Evolutionary conservation across 2,329 filamentous ascomycete genomes (phyloP).

Genomic region (Chaetoscypha palmicola): DNA sequence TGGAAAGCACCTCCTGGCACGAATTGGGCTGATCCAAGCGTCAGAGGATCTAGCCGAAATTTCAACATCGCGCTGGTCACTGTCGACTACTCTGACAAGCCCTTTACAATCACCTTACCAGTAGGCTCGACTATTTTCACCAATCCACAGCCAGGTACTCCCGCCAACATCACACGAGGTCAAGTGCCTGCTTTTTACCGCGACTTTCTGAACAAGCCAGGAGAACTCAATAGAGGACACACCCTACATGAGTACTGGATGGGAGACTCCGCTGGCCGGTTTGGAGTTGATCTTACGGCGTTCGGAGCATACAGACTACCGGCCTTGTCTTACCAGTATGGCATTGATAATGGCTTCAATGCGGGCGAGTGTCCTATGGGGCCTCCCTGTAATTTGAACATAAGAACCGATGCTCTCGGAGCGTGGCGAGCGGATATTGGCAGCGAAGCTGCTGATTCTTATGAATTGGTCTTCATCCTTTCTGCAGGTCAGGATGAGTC

Average conservation of each 20-base stretch:
- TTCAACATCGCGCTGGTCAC: slow-evolving; percentile 16
- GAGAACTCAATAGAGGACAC: slow-evolving; percentile 13
- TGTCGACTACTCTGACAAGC: slow-evolving; percentile 10
- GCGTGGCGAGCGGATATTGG: slow-evolving; percentile 14
- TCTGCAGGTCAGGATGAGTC: slow-evolving; percentile 14
- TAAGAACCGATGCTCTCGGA: slow-evolving; percentile 10
- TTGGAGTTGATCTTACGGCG: slow-evolving; percentile 14
- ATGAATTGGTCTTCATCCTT: slow-evolving; percentile 12
- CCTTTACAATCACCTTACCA: slow-evolving; percentile 10
- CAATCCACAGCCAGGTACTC: slow-evolving; percentile 11
- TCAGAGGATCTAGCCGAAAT: slow-evolving; percentile 12
- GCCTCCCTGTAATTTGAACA: slow-evolving; percentile 8
- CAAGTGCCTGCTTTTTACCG: slow-evolving; percentile 11
- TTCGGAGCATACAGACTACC: slow-evolving; percentile 13
- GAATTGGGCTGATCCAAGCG: slow-evolving; percentile 10
- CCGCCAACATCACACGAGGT: slow-evolving; percentile 4
- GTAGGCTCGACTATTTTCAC: slow-evolving; percentile 10
- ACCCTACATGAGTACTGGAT: slow-evolving; percentile 19
- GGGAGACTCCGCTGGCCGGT: slow-evolving; percentile 13
- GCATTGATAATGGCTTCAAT: slow-evolving; percentile 9
- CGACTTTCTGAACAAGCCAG: slow-evolving; percentile 14
- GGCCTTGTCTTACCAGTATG: slow-evolving; percentile 12
- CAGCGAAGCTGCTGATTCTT: slow-evolving; percentile 6
- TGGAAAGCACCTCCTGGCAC: slow-evolving; percentile 13
- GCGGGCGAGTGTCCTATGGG: slow-evolving; percentile 7